Conservation (phyloP, 768 basidiomycete species). For the Lentinula aciculospora region DNA sequence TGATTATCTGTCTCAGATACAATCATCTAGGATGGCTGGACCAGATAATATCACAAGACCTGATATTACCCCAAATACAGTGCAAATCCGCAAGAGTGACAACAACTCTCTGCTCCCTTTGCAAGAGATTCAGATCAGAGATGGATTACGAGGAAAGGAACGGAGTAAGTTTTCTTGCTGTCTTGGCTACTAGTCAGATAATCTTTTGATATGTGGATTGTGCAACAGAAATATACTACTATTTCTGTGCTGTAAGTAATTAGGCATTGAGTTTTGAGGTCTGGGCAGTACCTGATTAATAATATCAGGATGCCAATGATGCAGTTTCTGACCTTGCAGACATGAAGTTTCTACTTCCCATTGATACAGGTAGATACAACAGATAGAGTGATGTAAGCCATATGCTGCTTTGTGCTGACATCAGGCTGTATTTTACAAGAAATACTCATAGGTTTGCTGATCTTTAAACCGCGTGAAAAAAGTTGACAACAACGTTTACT, state of each 20-base stretch:
- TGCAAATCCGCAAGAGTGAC: neutral
- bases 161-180: neutral
- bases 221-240: neutral
- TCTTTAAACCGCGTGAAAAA: neutral
- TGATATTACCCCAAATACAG: too few species aligned
- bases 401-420: too few species aligned
- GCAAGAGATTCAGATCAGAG: neutral
- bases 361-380: neutral
- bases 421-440: neutral
- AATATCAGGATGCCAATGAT: neutral
- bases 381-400: too few species aligned
- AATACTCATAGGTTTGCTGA: neutral
- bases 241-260: neutral
- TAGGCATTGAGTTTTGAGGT: neutral
- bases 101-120: neutral
- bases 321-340: neutral
- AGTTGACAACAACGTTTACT: too few species aligned
- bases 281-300: too few species aligned
- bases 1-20: neutral
- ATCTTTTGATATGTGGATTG: neutral
- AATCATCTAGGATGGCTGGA: neutral
- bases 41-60: neutral
- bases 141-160: neutral
- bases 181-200: neutral
- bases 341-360: neutral